phyloP scores from a whole-genome alignment of 768 basidiomycete genomes.

The Cubamyces sp. region DNA sequence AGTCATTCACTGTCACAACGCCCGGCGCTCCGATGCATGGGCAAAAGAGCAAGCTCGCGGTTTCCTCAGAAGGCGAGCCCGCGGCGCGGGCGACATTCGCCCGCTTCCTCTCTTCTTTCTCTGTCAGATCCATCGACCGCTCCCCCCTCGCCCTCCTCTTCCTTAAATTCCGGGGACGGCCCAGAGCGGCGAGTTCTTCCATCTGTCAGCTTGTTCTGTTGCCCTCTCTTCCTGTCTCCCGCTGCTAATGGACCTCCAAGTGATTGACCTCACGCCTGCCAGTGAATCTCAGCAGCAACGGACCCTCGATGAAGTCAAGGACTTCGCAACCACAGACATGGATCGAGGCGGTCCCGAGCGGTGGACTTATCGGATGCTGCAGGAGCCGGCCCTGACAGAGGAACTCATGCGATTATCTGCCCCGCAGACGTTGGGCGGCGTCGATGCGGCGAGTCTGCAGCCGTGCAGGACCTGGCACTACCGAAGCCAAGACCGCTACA shows the following conservation, averaged over 20 bases:
- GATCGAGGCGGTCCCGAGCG: conserved; percentile 53
- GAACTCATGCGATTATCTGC: conserved; percentile 45
- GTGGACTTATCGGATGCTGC: conserved; percentile 57
- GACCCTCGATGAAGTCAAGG: conserved; percentile 56
- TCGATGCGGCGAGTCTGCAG: conserved; percentile 49
- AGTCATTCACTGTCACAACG: conserved; percentile 21
- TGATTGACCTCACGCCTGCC: conserved; percentile 50
- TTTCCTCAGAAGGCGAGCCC: conserved; percentile 21
- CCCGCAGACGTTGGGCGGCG: conserved; percentile 38
- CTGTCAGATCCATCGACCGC: conserved; percentile 19
- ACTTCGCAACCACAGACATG: conserved; percentile 57
- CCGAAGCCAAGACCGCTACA: conserved; percentile 47
- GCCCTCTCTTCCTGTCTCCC: neutral
- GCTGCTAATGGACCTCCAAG: conserved; percentile 29
- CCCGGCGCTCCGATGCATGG: conserved; percentile 24
- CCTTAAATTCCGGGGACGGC: conserved; percentile 8
- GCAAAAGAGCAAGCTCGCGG: conserved; percentile 14
- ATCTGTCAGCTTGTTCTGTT: conserved; percentile 9
- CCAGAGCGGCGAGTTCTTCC: neutral
- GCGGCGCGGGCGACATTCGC: conserved; percentile 9
- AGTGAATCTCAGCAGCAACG: conserved; percentile 51
- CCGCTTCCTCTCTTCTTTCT: conserved; percentile 6
- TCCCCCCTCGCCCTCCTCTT: neutral
- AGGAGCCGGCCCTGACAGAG: conserved; percentile 43
- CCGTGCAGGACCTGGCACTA: conserved; percentile 42